Percentiles rank a stretch among this genome's conserved stretches.
phyloP scores from a whole-genome alignment of 805 yeast genomes.

The Cyberlindnera bimundalis region DNA sequence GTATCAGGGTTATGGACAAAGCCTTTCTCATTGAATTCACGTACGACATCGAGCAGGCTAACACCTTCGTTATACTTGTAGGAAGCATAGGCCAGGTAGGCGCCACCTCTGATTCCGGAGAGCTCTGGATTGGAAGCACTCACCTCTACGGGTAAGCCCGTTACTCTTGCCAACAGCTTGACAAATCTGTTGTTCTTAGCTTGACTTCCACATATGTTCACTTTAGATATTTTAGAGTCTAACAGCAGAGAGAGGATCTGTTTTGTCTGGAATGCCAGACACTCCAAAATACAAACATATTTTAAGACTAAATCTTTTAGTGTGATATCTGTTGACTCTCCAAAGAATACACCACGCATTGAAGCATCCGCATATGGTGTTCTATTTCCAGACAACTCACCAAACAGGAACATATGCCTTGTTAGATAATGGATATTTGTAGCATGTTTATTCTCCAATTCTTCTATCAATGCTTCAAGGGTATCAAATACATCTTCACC shows the following conservation, averaged over 20 bases:
- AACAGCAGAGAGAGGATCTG: conserved; percentile 36
- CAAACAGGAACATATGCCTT: conserved; percentile 43
- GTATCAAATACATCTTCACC: conserved; percentile 19
- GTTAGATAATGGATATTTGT: conserved; percentile 29
- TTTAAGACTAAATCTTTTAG: conserved; percentile 35
- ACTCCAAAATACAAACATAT: conserved; percentile 48
- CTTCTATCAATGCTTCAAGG: conserved; percentile 23
- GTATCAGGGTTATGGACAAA: not conserved
- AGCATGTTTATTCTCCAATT: conserved; percentile 15
- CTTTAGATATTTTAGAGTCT: conserved; percentile 28
- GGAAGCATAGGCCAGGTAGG: conserved; percentile 19
- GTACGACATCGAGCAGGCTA: conserved; percentile 14
- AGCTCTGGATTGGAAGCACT: conserved; percentile 19
- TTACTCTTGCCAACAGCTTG: conserved; percentile 29
- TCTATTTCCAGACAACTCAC: conserved; percentile 57
- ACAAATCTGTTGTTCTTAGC: conserved; percentile 43
- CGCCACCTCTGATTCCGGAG: conserved; percentile 31
- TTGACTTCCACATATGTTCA: conserved; percentile 53
- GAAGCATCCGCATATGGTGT: conserved; percentile 50
- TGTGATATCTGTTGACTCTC: conserved; percentile 39
- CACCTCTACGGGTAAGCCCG: conserved; percentile 22
- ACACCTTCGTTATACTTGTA: not conserved
- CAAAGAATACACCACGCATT: conserved; percentile 48
- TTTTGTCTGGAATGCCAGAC: conserved; percentile 46
- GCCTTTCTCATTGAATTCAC: conserved; percentile 8